Evolutionary conservation across 208 protist species (phyloP).

Genomic region (Blechomonas ayalai): DNA sequence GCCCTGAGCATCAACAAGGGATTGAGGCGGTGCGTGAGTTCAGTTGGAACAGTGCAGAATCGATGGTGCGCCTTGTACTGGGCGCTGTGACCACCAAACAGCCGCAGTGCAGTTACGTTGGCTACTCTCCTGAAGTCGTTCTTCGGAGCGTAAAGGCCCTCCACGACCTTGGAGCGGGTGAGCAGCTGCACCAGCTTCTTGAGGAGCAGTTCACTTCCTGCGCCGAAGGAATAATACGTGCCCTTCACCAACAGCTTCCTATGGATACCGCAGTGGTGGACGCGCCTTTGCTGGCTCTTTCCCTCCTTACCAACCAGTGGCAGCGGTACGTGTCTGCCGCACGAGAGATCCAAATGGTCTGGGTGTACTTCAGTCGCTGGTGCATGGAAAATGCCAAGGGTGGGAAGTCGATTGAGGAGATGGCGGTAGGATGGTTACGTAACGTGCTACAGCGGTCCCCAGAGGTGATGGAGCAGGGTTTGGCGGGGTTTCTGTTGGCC

Average conservation of each 20-base stretch:
- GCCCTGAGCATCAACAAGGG: too few relatives aligned
- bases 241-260: conserved; percentile 3
- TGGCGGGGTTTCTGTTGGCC: conserved; percentile 8
- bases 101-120: too few relatives aligned
- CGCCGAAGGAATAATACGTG: conserved; percentile 9
- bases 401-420: conserved; percentile 13
- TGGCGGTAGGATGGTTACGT: conserved; percentile 23
- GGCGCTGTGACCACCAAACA: too few relatives aligned
- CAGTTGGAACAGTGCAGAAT: too few relatives aligned
- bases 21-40: too few relatives aligned
- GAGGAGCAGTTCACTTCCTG: conserved; percentile 16
- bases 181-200: conserved; percentile 16
- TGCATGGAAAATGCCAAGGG: conserved; percentile 8
- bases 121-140: conserved; percentile 41
- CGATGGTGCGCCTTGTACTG: too few relatives aligned
- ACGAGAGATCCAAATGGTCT: conserved; percentile 37
- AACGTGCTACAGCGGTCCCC: conserved; percentile 32
- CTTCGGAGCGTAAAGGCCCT: conserved; percentile 45
- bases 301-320: conserved; percentile 29
- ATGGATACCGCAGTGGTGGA: conserved; percentile 1
- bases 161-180: conserved; percentile 22
- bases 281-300: conserved; percentile 13
- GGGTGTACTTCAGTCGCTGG: conserved; percentile 45
- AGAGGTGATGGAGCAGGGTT: conserved; percentile 14
- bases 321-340: conserved; percentile 26